These are phyloP conservation scores for Magnaporthiopsis incrustans DNA, from an alignment of 2,329 filamentous ascomycete genomes.

Conservation along the genomic window DNA sequence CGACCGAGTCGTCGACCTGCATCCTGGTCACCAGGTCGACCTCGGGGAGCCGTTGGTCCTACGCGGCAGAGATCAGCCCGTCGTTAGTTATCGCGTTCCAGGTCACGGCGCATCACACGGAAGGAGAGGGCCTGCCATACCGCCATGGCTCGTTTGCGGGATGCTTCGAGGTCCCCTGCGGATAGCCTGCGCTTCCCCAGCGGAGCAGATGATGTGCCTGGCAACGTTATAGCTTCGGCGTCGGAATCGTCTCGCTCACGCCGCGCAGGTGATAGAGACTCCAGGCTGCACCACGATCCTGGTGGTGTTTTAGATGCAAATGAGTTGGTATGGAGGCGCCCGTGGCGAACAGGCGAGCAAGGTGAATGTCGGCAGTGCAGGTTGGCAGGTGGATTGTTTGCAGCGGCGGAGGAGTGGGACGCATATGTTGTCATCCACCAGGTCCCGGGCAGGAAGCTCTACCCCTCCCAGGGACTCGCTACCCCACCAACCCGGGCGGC, in stretches of 20 bases:
- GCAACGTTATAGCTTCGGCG: neutral
- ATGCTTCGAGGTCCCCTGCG: constrained; percentile 47
- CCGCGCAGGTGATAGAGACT: neutral
- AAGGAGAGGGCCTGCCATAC: constrained; percentile 32
- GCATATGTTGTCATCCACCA: neutral
- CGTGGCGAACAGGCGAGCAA: neutral
- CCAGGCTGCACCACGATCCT: neutral
- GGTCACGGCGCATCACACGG: neutral
- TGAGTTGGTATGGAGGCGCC: neutral
- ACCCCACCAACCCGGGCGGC: neutral
- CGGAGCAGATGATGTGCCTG: constrained; percentile 28
- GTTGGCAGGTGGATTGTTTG: neutral
- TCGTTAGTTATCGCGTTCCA: constrained; percentile 4
- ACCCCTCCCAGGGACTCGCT: neutral
- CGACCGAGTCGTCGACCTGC: constrained; percentile 55
- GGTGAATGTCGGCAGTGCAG: neutral
- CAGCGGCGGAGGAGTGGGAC: neutral
- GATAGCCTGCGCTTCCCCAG: constrained; percentile 63
- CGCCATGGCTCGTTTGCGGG: constrained; percentile 53
- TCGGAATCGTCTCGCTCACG: neutral
- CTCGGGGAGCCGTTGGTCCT: constrained; percentile 48
- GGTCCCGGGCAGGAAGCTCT: neutral
- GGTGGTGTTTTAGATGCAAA: neutral
- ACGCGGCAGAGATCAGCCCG: constrained; percentile 6
- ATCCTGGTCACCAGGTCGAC: constrained; percentile 56